A percentile compares a stretch with the other conserved stretches of the same genome.
phyloP scores from a whole-genome alignment of 2,329 filamentous ascomycete genomes.

The Cytospora leucostoma region DNA sequence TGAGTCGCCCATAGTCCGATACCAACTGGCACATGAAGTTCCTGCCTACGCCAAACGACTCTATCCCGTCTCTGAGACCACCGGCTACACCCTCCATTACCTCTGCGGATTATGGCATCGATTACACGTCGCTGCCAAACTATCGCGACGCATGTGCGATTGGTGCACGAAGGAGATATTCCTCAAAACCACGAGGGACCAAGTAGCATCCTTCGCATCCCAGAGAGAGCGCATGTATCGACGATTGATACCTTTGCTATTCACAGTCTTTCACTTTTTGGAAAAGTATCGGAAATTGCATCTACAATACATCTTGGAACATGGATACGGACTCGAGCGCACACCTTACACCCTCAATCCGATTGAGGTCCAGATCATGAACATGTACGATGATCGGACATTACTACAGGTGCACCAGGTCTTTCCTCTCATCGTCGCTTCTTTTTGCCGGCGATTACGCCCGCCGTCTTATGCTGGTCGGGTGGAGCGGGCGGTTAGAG shows the following conservation, averaged over 20 bases:
- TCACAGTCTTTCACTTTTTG: slow-evolving; percentile 69
- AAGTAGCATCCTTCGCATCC: slow-evolving; percentile 59
- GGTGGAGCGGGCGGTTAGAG: slow-evolving; percentile 62
- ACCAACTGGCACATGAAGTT: slow-evolving; percentile 61
- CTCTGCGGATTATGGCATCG: slow-evolving; percentile 67
- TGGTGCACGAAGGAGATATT: slow-evolving; percentile 69
- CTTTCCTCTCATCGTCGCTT: slow-evolving; percentile 65
- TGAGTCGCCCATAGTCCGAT: slow-evolving; percentile 61
- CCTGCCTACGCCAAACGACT: slow-evolving; percentile 62
- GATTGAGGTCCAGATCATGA: slow-evolving; percentile 63
- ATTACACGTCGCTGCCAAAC: slow-evolving; percentile 63
- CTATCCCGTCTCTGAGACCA: slow-evolving; percentile 54
- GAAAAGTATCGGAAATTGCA: slow-evolving; percentile 64
- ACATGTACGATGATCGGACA: slow-evolving; percentile 65
- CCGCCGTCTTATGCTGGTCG: slow-evolving; percentile 66
- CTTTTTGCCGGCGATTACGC: slow-evolving; percentile 62
- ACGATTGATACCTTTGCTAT: slow-evolving; percentile 62
- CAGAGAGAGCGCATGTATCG: slow-evolving; percentile 66
- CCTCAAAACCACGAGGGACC: slow-evolving; percentile 55
- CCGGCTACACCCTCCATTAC: slow-evolving; percentile 58
- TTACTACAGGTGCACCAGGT: slow-evolving; percentile 64
- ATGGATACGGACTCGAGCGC: slow-evolving; percentile 53
- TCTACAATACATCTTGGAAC: slow-evolving; percentile 55
- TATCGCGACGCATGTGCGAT: slow-evolving; percentile 62
- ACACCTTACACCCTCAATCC: slow-evolving; percentile 63